Evolutionary conservation across 2,329 filamentous ascomycete species (phyloP), one percentile per base, ranked within the genome.

Genomic region (Macrophomina pseudophaseolina): DNA sequence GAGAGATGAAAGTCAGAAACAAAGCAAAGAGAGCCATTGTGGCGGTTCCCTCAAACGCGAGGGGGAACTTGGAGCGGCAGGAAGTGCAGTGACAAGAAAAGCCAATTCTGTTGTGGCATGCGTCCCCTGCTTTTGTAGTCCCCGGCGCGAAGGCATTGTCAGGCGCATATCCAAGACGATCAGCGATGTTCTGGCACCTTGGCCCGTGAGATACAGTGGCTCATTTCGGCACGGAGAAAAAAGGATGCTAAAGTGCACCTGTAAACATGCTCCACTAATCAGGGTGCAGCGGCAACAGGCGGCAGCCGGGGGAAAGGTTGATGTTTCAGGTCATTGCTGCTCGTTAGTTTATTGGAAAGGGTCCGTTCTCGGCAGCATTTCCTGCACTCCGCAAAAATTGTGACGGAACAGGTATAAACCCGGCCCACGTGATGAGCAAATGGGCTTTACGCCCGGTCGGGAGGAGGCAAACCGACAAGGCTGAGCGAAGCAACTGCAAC

Each of bases 21-120:
- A 86, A 74, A 66, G 84, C 72, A 66, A 62, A 62, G 32, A 32
- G 44, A 28, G 42, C 58, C 58, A 62, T 62, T 49, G 42, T 62
- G 58, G 42, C 58, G 58, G 44, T 49, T n/a, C 35, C 56, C 56
- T 60, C 42, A 23, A 23, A 23, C 42, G 42, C 32, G 56, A 42
- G 14, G 42, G 9, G 11, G 9, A 1, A 14, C 18, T 35, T 48
- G 58, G n/a, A 14, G 18, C 9, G 58, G 32, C 30, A 28, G 44
- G 32, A 16, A 38, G 44, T 28, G 58, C 58, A 30, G 44, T 49
- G 44, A 38, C 44, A 38, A 48, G 16, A 30, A 62, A 11, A 49
- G 11, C 42, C 35, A 38, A 38, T 32, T 12, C 9, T 32, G 49
- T 44, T 9, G 16, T 44, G 58, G 3, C 42, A 18, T 11, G 16